Evolutionary conservation across 1,284 basidiomycete genomes (phyloP).

Genomic region (Mixia osmundae): DNA sequence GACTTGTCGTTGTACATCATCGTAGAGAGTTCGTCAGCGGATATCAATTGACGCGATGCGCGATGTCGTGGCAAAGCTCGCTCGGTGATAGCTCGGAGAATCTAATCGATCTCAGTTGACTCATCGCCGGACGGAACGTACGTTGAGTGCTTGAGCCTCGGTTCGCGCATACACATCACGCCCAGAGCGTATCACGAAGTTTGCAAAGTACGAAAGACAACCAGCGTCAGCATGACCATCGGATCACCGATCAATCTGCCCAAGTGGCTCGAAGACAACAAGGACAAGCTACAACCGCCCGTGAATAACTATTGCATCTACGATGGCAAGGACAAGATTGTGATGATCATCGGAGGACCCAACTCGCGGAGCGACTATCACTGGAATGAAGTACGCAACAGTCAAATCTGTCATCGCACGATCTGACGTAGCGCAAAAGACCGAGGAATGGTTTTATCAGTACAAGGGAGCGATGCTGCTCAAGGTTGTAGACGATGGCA

Average conservation of each 20-base stretch:
- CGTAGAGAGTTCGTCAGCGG: too few relatives aligned
- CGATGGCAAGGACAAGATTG: constrained; percentile 54
- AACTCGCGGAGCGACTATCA: constrained; percentile 48
- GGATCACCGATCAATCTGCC: constrained; percentile 21
- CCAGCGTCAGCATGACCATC: constrained; percentile 7
- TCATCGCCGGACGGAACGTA: too few relatives aligned
- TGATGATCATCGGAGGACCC: constrained; percentile 81
- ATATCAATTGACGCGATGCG: too few relatives aligned
- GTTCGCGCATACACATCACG: too few relatives aligned
- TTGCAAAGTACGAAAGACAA: background rate
- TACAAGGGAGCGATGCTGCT: constrained; percentile 31
- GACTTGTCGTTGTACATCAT: too few relatives aligned
- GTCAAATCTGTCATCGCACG: background rate
- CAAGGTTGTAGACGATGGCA: constrained; percentile 25
- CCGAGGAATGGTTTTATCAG: constrained; percentile 96
- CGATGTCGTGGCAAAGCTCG: too few relatives aligned
- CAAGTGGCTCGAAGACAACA: constrained; percentile 21
- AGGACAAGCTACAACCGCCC: constrained; percentile 20
- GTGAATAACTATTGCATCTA: constrained; percentile 39
- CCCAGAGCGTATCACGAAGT: too few relatives aligned
- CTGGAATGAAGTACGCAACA: background rate
- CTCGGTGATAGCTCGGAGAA: too few relatives aligned
- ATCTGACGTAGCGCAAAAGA: constrained; percentile 33
- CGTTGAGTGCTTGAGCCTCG: too few relatives aligned
- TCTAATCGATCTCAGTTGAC: too few relatives aligned